phyloP scores from a whole-genome alignment of 2,329 filamentous ascomycete genomes.

The Dactylellina cionopaga region DNA sequence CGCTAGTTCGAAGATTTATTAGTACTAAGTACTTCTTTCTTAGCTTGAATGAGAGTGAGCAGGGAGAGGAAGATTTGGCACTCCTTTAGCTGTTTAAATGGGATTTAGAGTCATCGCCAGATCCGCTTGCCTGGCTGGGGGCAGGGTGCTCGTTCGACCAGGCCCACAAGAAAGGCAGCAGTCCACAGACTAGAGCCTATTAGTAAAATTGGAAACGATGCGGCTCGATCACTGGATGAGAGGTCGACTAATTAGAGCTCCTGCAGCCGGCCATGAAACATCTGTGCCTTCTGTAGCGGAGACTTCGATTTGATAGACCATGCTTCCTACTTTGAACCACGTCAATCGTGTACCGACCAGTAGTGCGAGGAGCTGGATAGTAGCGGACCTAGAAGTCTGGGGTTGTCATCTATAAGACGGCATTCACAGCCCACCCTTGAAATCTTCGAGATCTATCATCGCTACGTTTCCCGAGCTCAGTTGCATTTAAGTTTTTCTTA shows the following conservation, averaged over 20 bases:
- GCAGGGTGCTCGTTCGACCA: constrained; percentile 32
- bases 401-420: constrained; percentile 38
- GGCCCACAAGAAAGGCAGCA: constrained; percentile 46
- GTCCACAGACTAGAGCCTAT: constrained; percentile 7
- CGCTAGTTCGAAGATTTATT: constrained; percentile 10
- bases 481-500: not conserved
- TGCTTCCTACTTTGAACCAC: constrained; percentile 22
- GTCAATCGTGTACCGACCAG: constrained; percentile 35
- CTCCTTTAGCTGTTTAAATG: constrained; percentile 1
- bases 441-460: constrained; percentile 5
- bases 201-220: constrained; percentile 40
- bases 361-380: constrained; percentile 18
- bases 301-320: constrained; percentile 6
- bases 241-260: constrained; percentile 27
- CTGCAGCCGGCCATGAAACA: constrained; percentile 31
- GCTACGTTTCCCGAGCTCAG: not conserved
- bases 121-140: constrained; percentile 12
- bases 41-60: too few species aligned
- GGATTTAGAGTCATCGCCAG: constrained; percentile 40
- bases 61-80: too few species aligned
- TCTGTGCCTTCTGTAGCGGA: not conserved
- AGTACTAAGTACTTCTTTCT: too few species aligned
- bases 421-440: constrained; percentile 34
- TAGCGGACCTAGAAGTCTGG: not conserved
- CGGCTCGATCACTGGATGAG: constrained; percentile 28